Conservation (phyloP, 345 rosid species). For the Gossypium sturtianum region DNA sequence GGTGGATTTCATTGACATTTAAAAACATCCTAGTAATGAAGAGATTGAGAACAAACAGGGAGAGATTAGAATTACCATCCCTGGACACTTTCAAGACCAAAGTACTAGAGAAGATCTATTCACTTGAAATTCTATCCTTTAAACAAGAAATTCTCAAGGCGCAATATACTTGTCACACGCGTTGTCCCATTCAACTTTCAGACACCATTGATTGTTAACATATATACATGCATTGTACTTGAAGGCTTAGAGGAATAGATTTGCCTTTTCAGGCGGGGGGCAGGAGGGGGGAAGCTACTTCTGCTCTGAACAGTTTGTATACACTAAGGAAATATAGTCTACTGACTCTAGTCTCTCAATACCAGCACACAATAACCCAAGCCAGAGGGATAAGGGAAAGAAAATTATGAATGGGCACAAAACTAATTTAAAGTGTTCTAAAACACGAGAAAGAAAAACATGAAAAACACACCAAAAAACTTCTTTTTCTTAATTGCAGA, state of each 20-base stretch:
- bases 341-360: background rate
- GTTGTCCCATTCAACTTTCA: background rate
- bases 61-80: background rate
- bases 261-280: too few relatives aligned
- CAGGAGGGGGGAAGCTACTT: too few relatives aligned
- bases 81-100: background rate
- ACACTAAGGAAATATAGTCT: background rate
- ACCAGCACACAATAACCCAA: background rate
- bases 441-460: background rate
- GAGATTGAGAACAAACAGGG: too few relatives aligned
- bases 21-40: background rate
- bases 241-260: background rate
- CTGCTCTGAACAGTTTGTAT: too few relatives aligned
- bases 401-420: background rate
- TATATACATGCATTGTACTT: background rate
- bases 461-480: background rate
- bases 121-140: background rate
- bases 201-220: background rate
- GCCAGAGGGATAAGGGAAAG: background rate
- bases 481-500: background rate
- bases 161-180: too few relatives aligned
- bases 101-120: background rate
- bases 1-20: background rate
- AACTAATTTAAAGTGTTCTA: background rate
- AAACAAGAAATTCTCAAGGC: background rate